Conservation (phyloP, 768 basidiomycete species). For the Megacollybia marginata region DNA sequence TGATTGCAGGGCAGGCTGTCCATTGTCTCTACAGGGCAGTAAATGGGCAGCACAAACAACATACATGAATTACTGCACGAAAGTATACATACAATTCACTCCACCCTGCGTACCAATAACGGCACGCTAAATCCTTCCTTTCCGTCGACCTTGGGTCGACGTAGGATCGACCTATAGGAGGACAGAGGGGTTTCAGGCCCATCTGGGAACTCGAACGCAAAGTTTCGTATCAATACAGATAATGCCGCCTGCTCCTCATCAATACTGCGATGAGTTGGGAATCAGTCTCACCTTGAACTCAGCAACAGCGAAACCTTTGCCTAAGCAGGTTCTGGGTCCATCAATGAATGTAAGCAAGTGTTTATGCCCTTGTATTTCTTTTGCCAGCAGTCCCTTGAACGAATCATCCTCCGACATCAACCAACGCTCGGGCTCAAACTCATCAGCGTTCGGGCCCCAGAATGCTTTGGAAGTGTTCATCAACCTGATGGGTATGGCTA, state of each 20-base stretch:
- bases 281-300: constrained; percentile 22
- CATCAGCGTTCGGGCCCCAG: constrained; percentile 56
- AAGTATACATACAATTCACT: background rate
- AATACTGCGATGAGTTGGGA: background rate
- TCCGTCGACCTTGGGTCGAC: constrained; percentile 10
- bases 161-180: constrained; percentile 5
- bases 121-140: constrained; percentile 13
- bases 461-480: constrained; percentile 45
- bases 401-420: constrained; percentile 18
- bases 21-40: too few species aligned
- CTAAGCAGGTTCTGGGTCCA: constrained; percentile 44
- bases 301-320: constrained; percentile 37
- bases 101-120: constrained; percentile 12
- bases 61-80: too few species aligned
- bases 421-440: constrained; percentile 64
- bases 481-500: constrained; percentile 34
- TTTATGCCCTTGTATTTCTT: constrained; percentile 39
- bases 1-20: too few species aligned
- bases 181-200: constrained; percentile 26
- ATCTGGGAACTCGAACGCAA: constrained; percentile 30
- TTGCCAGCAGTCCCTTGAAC: constrained; percentile 19
- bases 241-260: constrained; percentile 27
- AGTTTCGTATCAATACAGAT: constrained; percentile 36
- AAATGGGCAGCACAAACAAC: too few species aligned
- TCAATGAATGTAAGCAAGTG: constrained; percentile 47